phyloP scores from a whole-genome alignment of 2,329 filamentous ascomycete species.

The Ophiocordyceps camponoti-saundersi region DNA sequence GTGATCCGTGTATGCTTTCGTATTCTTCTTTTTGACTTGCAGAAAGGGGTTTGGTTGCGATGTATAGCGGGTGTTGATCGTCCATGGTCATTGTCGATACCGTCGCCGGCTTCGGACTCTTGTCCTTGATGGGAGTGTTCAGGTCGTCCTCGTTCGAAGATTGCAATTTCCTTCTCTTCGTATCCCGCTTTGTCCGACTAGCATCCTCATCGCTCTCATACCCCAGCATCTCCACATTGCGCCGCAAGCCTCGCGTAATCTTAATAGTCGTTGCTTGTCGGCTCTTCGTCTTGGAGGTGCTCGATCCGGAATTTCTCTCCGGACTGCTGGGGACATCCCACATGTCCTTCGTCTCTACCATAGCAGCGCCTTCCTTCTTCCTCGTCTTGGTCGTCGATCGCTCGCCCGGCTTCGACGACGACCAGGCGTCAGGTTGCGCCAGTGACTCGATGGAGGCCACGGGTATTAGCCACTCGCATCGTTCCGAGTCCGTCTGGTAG shows the following conservation, averaged over 20 bases:
- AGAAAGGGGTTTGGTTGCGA: slow-evolving; percentile 16
- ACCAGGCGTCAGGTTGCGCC: not conserved
- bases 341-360: slow-evolving; percentile 9
- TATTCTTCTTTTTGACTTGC: slow-evolving; percentile 21
- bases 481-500: not conserved
- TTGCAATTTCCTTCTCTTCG: slow-evolving; percentile 9
- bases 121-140: slow-evolving; percentile 7
- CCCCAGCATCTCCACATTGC: slow-evolving; percentile 5
- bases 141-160: slow-evolving; percentile 1
- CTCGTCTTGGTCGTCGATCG: not conserved
- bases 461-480: not conserved
- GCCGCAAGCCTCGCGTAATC: slow-evolving; percentile 5
- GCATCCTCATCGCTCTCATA: slow-evolving; percentile 5
- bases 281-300: not conserved
- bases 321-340: slow-evolving; percentile 30
- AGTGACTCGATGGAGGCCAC: not conserved
- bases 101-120: slow-evolving; percentile 2
- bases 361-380: too few species aligned
- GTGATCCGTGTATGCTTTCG: slow-evolving; percentile 7
- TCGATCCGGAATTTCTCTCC: slow-evolving; percentile 4
- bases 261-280: slow-evolving; percentile 3
- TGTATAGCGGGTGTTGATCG: slow-evolving; percentile 13
- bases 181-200: slow-evolving; percentile 1
- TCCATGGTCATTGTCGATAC: slow-evolving; percentile 7
- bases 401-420: not conserved